A percentile compares a stretch with the other conserved stretches of the same genome.
phyloP scores from a whole-genome alignment of 1,139 yeast genomes.

The Suhomyces panamericanus region DNA sequence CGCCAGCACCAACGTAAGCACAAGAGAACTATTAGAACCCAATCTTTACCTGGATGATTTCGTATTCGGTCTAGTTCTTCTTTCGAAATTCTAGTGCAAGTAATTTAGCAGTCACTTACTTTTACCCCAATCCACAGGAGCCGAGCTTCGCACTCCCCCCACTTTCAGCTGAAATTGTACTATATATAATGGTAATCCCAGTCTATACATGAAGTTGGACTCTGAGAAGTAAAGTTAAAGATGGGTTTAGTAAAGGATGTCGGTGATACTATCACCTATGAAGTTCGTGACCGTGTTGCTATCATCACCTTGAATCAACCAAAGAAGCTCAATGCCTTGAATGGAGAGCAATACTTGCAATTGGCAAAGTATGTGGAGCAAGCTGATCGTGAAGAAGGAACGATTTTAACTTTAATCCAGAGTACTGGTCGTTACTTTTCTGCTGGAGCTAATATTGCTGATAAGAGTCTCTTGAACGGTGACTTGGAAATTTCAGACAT shows the following conservation, averaged over 20 bases:
- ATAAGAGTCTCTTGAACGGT: conserved; percentile 22
- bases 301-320: conserved; percentile 72
- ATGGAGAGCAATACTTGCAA: conserved; percentile 62
- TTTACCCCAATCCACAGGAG: background rate
- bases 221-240: background rate
- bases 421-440: conserved; percentile 77
- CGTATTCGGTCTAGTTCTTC: too few species aligned
- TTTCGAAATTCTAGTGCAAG: background rate
- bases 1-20: too few species aligned
- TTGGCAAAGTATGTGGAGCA: conserved; percentile 60
- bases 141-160: conserved; percentile 11
- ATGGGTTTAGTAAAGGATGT: conserved; percentile 11
- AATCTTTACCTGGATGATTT: too few species aligned
- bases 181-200: conserved; percentile 5
- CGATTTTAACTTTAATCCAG: conserved; percentile 66
- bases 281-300: conserved; percentile 55
- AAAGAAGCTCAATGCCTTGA: conserved; percentile 63
- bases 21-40: too few species aligned
- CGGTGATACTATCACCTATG: conserved; percentile 30
- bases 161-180: conserved; percentile 11
- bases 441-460: conserved; percentile 77
- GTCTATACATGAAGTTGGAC: background rate
- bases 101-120: too few species aligned
- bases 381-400: conserved; percentile 67
- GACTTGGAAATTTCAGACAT: conserved; percentile 26